phyloP scores from a whole-genome alignment of 257 asterid species.

The Oldenlandia corymbosa region DNA sequence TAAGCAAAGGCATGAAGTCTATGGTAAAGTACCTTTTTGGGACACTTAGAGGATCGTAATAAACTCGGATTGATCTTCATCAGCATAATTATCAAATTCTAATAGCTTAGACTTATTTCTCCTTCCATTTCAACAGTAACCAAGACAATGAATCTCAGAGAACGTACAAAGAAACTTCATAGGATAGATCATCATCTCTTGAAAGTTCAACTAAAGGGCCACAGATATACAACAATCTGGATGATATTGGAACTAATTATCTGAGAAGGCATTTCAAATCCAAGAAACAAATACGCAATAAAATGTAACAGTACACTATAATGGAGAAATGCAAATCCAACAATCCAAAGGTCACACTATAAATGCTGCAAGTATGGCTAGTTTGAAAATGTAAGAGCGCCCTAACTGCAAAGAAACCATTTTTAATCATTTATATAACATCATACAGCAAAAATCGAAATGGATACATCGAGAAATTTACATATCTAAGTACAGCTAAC shows the following conservation, averaged over 20 bases:
- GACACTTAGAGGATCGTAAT: neutral
- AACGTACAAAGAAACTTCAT: neutral
- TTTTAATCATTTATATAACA: neutral
- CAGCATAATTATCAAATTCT: neutral
- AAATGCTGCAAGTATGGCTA: neutral
- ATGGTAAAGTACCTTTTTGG: neutral
- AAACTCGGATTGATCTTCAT: too few relatives aligned
- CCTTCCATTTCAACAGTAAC: neutral
- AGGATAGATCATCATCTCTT: constrained; percentile 4
- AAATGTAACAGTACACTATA: neutral
- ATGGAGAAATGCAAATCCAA: neutral
- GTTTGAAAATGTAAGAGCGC: neutral
- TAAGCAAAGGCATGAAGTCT: neutral
- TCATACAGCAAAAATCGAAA: neutral
- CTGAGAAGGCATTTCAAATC: neutral
- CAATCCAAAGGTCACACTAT: neutral
- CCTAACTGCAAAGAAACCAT: neutral
- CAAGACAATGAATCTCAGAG: neutral
- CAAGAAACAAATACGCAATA: neutral
- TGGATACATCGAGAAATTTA: neutral
- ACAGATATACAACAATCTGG: too few relatives aligned
- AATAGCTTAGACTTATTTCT: neutral
- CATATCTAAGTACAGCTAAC: neutral
- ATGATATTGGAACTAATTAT: neutral
- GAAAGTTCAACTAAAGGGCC: constrained; percentile 7